These are phyloP conservation scores for Aegilops speltoides DNA, from an alignment of 176 grass and related monocot genomes.

Conservation along the genomic window DNA sequence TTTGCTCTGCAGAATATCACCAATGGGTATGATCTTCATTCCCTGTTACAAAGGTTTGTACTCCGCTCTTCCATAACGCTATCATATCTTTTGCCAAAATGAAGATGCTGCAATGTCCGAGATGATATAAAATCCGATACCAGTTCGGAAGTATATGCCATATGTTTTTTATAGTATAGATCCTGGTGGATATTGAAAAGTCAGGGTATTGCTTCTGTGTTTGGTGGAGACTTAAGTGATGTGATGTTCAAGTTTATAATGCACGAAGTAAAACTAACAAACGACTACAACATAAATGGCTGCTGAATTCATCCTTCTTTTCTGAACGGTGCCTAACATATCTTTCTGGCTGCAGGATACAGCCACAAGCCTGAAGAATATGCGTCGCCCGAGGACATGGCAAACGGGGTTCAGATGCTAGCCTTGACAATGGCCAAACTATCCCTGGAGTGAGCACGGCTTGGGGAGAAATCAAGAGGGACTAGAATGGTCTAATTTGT, in stretches of 20 bases:
- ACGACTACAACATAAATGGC: not conserved
- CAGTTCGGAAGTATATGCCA: not conserved
- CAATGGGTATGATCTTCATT: conserved; percentile 98
- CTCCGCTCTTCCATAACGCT: conserved; percentile 9
- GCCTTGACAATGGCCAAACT: conserved; percentile 80
- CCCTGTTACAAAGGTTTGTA: conserved; percentile 94
- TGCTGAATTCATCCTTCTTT: not conserved
- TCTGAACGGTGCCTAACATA: not conserved
- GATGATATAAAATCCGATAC: not conserved
- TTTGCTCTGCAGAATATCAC: conserved; percentile 70
- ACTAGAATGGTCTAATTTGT: not conserved
- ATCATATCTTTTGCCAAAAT: not conserved
- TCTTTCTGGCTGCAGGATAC: conserved; percentile 59
- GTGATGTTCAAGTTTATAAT: not conserved
- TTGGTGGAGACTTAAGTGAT: not conserved
- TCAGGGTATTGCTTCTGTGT: not conserved
- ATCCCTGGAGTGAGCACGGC: conserved; percentile 45
- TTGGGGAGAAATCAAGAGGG: not conserved
- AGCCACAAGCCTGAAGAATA: conserved; percentile 97
- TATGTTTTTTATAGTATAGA: not conserved
- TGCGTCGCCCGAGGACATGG: conserved; percentile 67
- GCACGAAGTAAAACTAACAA: not conserved
- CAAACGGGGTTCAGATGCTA: conserved; percentile 89
- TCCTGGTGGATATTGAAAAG: not conserved
- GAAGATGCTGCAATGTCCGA: not conserved